phyloP scores from a whole-genome alignment of 495 filamentous ascomycete genomes.

The Pseudotulostoma volvatum region DNA sequence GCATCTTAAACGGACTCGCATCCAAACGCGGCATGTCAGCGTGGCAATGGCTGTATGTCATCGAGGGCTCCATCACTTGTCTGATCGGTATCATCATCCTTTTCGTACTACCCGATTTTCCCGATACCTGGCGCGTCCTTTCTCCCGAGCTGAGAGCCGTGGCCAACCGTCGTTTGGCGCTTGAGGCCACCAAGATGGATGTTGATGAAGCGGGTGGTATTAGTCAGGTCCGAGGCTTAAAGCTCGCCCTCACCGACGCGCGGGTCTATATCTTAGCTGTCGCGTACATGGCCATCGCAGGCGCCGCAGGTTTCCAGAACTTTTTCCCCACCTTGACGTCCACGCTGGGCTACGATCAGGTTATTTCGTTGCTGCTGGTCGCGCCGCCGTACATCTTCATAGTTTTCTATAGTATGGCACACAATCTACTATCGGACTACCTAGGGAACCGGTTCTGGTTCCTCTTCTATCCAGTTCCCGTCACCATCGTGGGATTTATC shows the following conservation, averaged over 20 bases:
- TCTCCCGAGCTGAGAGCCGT: slow-evolving; percentile 32
- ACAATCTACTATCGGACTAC: slow-evolving; percentile 31
- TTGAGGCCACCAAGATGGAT: slow-evolving; percentile 32
- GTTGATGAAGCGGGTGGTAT: slow-evolving; percentile 31
- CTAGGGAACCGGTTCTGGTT: slow-evolving; percentile 34
- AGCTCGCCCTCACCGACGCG: slow-evolving; percentile 34
- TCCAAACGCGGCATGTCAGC: slow-evolving; percentile 25
- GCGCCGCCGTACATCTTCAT: slow-evolving; percentile 41
- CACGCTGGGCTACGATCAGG: slow-evolving; percentile 25
- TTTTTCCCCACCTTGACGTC: slow-evolving; percentile 35
- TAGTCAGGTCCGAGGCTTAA: slow-evolving; percentile 32
- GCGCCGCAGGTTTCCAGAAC: slow-evolving; percentile 37
- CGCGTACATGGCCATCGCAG: slow-evolving; percentile 35
- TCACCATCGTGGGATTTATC: slow-evolving; percentile 33
- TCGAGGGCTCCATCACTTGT: slow-evolving; percentile 28
- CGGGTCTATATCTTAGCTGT: slow-evolving; percentile 34
- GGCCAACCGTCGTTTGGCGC: slow-evolving; percentile 32
- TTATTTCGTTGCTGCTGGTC: slow-evolving; percentile 31
- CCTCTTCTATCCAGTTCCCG: slow-evolving; percentile 32
- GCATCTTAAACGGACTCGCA: slow-evolving; percentile 28
- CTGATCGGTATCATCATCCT: slow-evolving; percentile 24
- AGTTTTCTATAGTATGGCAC: slow-evolving; percentile 30
- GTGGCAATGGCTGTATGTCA: slow-evolving; percentile 40
- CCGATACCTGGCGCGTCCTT: slow-evolving; percentile 30
- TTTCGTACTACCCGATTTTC: slow-evolving; percentile 33